phyloP scores from a whole-genome alignment of 208 protist species.

The Entamoeba invadens region DNA sequence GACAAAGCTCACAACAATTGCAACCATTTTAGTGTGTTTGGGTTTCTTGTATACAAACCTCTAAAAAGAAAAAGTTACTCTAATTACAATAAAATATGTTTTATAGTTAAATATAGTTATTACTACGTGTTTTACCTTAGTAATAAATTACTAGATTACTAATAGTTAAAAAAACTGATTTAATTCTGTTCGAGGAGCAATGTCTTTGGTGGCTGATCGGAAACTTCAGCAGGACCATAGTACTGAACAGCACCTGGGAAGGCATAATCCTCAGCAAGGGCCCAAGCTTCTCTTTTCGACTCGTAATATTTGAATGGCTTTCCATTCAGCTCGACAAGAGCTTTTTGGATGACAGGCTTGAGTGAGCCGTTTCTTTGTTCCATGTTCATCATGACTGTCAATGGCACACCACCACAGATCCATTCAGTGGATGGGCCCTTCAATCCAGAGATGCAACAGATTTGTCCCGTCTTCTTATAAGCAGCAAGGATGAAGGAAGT shows the following conservation, averaged over 20 bases:
- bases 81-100: too few species aligned
- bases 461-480: slow-evolving; percentile 35
- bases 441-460: slow-evolving; percentile 30
- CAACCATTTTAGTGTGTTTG: not conserved
- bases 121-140: too few species aligned
- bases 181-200: not conserved
- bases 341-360: slow-evolving; percentile 38
- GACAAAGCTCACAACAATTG: not conserved
- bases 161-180: not conserved
- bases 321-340: slow-evolving; percentile 30
- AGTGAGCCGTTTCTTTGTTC: slow-evolving; percentile 27
- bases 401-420: slow-evolving; percentile 33
- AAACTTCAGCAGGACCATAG: not conserved
- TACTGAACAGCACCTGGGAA: slow-evolving; percentile 30
- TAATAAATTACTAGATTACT: too few species aligned
- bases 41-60: too few species aligned
- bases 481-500: slow-evolving; percentile 24
- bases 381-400: slow-evolving; percentile 37
- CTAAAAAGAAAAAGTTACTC: too few species aligned
- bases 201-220: not conserved
- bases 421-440: slow-evolving; percentile 25
- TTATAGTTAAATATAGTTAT: too few species aligned
- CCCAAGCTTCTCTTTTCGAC: slow-evolving; percentile 24
- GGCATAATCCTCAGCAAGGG: slow-evolving; percentile 18
- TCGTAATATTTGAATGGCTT: slow-evolving; percentile 23